Evolutionary conservation across 2,329 filamentous ascomycete species (phyloP).

Genomic region (Microsporum canis): DNA sequence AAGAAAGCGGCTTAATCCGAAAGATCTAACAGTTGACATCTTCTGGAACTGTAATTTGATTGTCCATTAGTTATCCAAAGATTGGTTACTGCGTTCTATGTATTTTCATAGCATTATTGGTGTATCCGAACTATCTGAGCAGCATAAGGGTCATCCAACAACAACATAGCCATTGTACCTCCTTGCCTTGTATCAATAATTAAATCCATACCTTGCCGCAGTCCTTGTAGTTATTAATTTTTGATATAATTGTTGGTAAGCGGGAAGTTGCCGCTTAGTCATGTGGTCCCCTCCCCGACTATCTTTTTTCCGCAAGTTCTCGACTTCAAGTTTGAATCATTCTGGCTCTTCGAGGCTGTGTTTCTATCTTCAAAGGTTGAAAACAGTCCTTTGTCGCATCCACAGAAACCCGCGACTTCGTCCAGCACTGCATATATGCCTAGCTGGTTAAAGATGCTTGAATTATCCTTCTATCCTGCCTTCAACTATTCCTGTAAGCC

Average conservation of each 20-base stretch:
- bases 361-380: slow-evolving; percentile 1
- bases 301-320: neutral
- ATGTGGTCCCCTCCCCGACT: neutral
- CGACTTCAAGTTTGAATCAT: slow-evolving; percentile 3
- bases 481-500: slow-evolving; percentile 23
- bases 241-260: neutral
- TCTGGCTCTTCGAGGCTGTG: neutral
- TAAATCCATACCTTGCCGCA: neutral
- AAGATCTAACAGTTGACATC: slow-evolving; percentile 14
- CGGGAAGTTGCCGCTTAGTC: slow-evolving; percentile 6
- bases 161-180: neutral
- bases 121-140: neutral
- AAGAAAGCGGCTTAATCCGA: slow-evolving; percentile 35
- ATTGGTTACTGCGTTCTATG: neutral
- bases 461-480: slow-evolving; percentile 17
- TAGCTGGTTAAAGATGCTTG: slow-evolving; percentile 25
- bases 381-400: neutral
- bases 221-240: neutral
- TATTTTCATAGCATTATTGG: neutral
- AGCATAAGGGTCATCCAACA: neutral
- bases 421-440: slow-evolving; percentile 12
- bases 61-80: neutral
- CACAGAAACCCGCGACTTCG: neutral
- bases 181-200: neutral
- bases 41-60: neutral